Evolutionary conservation across 2,329 filamentous ascomycete genomes (phyloP).

Genomic region (Phaeoacremonium minimum): DNA sequence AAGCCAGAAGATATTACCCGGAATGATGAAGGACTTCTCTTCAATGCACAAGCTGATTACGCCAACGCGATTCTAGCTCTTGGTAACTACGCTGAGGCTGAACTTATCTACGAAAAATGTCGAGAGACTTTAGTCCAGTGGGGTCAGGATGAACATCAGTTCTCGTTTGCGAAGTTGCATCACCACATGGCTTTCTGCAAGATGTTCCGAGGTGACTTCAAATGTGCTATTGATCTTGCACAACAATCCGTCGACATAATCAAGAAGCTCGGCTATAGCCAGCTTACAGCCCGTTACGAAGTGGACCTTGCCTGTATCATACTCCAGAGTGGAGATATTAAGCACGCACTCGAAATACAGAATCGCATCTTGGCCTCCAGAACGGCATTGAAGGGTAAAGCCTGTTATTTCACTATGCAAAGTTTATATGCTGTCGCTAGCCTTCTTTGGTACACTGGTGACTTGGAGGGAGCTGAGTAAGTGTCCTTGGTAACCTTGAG

Average conservation of each 20-base stretch:
- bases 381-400: conserved; percentile 6
- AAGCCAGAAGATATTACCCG: background rate
- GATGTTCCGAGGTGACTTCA: conserved; percentile 12
- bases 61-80: conserved; percentile 10
- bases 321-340: conserved; percentile 11
- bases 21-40: conserved; percentile 7
- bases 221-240: conserved; percentile 7
- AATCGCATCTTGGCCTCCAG: conserved; percentile 8
- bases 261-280: conserved; percentile 2
- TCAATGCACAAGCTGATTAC: conserved; percentile 11
- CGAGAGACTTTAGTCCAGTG: conserved; percentile 4
- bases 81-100: conserved; percentile 9
- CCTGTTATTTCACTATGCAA: conserved; percentile 12
- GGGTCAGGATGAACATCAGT: conserved; percentile 6
- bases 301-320: conserved; percentile 13
- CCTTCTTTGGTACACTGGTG: conserved; percentile 7
- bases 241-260: conserved; percentile 9
- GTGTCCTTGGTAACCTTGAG: no score
- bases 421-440: conserved; percentile 12
- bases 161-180: conserved; percentile 11
- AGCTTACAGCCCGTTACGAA: conserved; percentile 9
- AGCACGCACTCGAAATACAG: conserved; percentile 10
- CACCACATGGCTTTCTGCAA: conserved; percentile 13
- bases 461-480: conserved; percentile 10
- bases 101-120: conserved; percentile 9